These are phyloP conservation scores for Epichloe elymi DNA, from an alignment of 2,329 filamentous ascomycete genomes.

Conservation along the genomic window DNA sequence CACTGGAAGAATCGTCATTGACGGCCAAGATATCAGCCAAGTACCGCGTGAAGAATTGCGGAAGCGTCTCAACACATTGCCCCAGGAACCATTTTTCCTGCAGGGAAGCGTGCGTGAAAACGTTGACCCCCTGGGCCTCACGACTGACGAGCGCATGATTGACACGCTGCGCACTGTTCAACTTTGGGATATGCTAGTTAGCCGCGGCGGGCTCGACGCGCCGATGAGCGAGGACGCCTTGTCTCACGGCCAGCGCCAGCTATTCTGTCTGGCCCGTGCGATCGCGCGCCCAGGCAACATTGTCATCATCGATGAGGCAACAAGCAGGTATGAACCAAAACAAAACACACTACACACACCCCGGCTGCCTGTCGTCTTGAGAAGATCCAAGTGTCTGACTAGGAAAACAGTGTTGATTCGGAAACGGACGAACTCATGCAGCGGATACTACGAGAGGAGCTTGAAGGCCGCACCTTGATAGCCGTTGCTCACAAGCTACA, in stretches of 20 bases:
- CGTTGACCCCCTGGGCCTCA: conserved; percentile 27
- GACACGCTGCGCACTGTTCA: conserved; percentile 30
- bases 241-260: conserved; percentile 31
- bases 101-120: conserved; percentile 35
- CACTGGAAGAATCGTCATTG: conserved; percentile 28
- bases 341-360: not conserved
- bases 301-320: conserved; percentile 26
- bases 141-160: conserved; percentile 27
- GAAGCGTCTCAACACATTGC: conserved; percentile 26
- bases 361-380: too few species aligned
- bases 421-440: conserved; percentile 22
- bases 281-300: conserved; percentile 21
- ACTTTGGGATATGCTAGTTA: conserved; percentile 27
- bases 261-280: conserved; percentile 27
- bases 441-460: conserved; percentile 18
- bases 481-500: conserved; percentile 28
- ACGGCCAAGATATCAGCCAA: conserved; percentile 24
- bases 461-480: conserved; percentile 36
- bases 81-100: conserved; percentile 39
- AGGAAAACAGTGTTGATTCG: conserved; percentile 17
- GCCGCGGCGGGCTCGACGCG: conserved; percentile 24
- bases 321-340: conserved; percentile 12
- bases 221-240: conserved; percentile 18
- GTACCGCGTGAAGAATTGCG: conserved; percentile 13
- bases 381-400: not conserved